These are phyloP conservation scores for Beauveria asiatica DNA, from an alignment of 2,329 filamentous ascomycete species.

Conservation along the genomic window DNA sequence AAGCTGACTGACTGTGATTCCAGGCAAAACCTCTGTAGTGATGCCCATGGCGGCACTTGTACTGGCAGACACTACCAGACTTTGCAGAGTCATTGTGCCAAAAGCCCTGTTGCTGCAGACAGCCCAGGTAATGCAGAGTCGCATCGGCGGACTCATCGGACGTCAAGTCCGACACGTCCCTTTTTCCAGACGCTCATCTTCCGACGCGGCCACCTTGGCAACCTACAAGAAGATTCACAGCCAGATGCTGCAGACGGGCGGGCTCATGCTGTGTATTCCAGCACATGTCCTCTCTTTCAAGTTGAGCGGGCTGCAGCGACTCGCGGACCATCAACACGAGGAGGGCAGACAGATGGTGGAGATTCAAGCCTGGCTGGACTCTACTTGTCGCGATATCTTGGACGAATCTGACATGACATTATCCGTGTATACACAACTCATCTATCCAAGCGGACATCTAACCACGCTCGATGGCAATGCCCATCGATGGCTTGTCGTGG, in stretches of 20 bases:
- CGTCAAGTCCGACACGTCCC: conserved; percentile 47
- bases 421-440: conserved; percentile 44
- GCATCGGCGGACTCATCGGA: conserved; percentile 45
- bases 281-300: conserved; percentile 59
- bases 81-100: conserved; percentile 48
- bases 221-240: conserved; percentile 31
- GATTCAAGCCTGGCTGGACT: conserved; percentile 41
- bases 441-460: conserved; percentile 46
- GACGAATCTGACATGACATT: conserved; percentile 56
- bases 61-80: conserved; percentile 34
- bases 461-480: conserved; percentile 43
- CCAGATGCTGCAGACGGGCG: conserved; percentile 32
- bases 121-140: conserved; percentile 44
- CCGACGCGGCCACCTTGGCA: conserved; percentile 20
- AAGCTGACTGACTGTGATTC: background rate
- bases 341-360: conserved; percentile 40
- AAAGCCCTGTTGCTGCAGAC: conserved; percentile 50
- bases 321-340: conserved; percentile 36
- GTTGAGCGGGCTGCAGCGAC: conserved; percentile 49
- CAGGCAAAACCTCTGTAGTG: conserved; percentile 50
- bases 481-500: conserved; percentile 38
- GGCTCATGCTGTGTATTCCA: conserved; percentile 51
- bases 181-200: conserved; percentile 44
- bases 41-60: conserved; percentile 41
- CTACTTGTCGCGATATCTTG: conserved; percentile 47